Conservation (phyloP, 495 filamentous ascomycete species). For the Hyaloscypha variabilis region DNA sequence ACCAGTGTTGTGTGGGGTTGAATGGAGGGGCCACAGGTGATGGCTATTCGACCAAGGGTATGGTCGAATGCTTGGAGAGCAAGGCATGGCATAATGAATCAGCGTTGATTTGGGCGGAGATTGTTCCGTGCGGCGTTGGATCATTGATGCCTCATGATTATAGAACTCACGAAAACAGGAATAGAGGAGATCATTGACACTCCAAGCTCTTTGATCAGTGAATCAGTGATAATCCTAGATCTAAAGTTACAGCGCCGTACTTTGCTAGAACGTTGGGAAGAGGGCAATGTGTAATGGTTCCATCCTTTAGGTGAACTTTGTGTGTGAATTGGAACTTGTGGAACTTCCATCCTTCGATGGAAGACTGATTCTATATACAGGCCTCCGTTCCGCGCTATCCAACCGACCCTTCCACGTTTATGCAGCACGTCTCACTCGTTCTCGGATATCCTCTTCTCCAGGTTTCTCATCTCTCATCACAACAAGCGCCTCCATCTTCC, state of each 20-base stretch:
- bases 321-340: too few relatives aligned
- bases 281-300: too few relatives aligned
- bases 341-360: too few relatives aligned
- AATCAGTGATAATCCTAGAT: too few relatives aligned
- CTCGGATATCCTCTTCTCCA: constrained; percentile 43
- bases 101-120: not conserved
- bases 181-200: constrained; percentile 15
- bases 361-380: constrained; percentile 12
- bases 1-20: too few relatives aligned
- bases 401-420: constrained; percentile 13
- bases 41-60: too few relatives aligned
- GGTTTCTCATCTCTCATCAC: constrained; percentile 48
- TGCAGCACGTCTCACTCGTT: constrained; percentile 40
- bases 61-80: not conserved
- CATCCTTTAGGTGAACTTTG: too few relatives aligned
- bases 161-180: constrained; percentile 17
- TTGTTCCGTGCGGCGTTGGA: not conserved
- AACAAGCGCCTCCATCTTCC: constrained; percentile 59
- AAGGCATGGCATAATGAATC: not conserved
- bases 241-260: too few relatives aligned
- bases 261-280: too few relatives aligned
- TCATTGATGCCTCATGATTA: constrained; percentile 19
- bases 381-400: constrained; percentile 12
- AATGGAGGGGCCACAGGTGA: too few relatives aligned
- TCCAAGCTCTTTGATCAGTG: too few relatives aligned